Base-by-base conservation (phyloP, 805 yeast genomes). In the Candida ascalaphidarum region DNA sequence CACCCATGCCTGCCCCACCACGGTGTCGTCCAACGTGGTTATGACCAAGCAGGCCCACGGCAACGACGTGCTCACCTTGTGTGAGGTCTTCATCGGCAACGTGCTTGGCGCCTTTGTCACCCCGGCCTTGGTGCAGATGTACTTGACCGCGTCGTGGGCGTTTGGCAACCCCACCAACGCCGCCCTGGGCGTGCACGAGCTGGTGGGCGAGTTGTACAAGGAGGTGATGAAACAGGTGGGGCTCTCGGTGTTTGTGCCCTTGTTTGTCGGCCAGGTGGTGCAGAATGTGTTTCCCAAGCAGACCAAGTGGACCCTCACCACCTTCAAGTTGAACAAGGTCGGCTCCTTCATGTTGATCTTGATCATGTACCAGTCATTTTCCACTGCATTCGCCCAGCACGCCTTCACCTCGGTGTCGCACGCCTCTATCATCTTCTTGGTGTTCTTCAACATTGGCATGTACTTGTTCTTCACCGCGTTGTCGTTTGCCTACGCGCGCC, bases 31-130 rank as follows among this genome's bases (percentile, higher is more conserved):
- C 2, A 86, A 86, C 48, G 95, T 86, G 17, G 88, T 86, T 17
- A 86, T 86, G 95, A 86, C 96, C 5, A 68, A 76, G 29, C 71
- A 71, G 33, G 95, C 96, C 1, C 76, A 79, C 39, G 96, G 95
- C 7, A 83, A 85, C 52, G 88, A 74, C 39, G 55, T 80, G 11
- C 55, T 85, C 29, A 78, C 94, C 12, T 59, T 84, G 5, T 78
- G 92, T 49, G 94, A 84, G 50, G 95, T 86, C 7, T 74, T 85
- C 33, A 67, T 85, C 19, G 95, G 95, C 2, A 86, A 86, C 46
- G 46, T 85, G 26, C 45, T 84, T 23, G 96, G 96, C 3, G 92
- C 92, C 0, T 86, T 86, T 44, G 65, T 86, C 13, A 81, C 95
- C 0, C 96, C 96, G 1, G 89, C 92, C 1, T 55, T 86, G 26